Base-by-base conservation (phyloP, 2,329 filamentous ascomycete genomes). In the Trichoderma harzianum region DNA sequence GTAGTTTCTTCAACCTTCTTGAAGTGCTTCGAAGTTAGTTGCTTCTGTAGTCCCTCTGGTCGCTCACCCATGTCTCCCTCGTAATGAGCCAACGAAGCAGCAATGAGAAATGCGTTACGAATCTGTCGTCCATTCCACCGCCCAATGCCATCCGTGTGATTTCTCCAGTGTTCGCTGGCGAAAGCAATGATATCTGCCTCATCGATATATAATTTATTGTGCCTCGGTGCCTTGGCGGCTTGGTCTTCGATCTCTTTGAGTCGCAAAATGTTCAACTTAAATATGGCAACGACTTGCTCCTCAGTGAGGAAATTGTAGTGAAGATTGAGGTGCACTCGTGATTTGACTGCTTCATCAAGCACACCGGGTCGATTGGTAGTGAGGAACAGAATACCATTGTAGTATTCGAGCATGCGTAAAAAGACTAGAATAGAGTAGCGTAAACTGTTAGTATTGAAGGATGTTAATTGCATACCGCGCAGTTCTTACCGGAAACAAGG, bases 281-380 rank as follows among this genome's bases (percentile, higher is more conserved):
- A 66, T n/a, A 69, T 69, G 26, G 63, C 55, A 24, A 75, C 73
- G 5, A 75, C 67, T 24, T 73, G 68, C 39, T 63, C 47, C n/a
- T 70, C 58, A 1, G 34, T 60, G 32, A 47, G 28, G 43, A 55
- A 55, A 32, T 70, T 63, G 71, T 82, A 82, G 47, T 79, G 77
- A 3, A 82, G 74, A 3, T 78, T 75, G 7, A 82, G 72, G 39
- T 81, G 77, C 66, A 81, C 80, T 5, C 80, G 77, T 1, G 79
- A 81, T 69, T 80, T 80, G 75, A 82, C 81, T 11, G 79, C 80
- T 64, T 79, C 79, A 65, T 82, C 81, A 18, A 83, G 79, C 1
- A 76, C 77, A 2, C 74, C 78, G 0, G 82, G 78, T 1, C 80
- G 78, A 64, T 82, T 82, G 8, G 78, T 78, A 0, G 80, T 82